phyloP scores from a whole-genome alignment of 2,329 filamentous ascomycete species.

The Cladobotryum mycophilum region DNA sequence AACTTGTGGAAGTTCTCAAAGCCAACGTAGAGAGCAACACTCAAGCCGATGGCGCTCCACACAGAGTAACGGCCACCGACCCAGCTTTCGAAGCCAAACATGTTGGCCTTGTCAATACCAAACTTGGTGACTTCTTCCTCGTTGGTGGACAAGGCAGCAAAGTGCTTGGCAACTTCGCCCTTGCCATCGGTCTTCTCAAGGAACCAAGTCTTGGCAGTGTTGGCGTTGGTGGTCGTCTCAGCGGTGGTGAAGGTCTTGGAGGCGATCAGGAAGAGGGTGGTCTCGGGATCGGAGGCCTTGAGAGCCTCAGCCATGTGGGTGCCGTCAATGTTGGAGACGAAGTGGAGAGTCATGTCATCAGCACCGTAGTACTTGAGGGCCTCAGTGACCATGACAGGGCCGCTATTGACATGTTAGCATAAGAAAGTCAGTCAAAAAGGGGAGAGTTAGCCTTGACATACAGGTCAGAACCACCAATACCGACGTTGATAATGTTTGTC shows the following conservation, averaged over 20 bases:
- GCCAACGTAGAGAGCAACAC: conserved; percentile 89
- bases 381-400: conserved; percentile 98
- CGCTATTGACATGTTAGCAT: conserved; percentile 43
- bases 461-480: conserved; percentile 97
- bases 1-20: conserved; percentile 98
- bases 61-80: conserved; percentile 97
- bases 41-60: conserved; percentile 96
- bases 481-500: conserved; percentile 92
- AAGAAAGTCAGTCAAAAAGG: neutral
- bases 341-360: conserved; percentile 82
- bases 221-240: conserved; percentile 95
- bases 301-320: conserved; percentile 96
- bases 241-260: conserved; percentile 99
- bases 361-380: conserved; percentile 92
- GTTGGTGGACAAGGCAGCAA: conserved; percentile 96
- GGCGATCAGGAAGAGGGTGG: conserved; percentile 95
- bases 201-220: conserved; percentile 97
- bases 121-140: conserved; percentile 95
- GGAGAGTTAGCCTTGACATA: conserved; percentile 42
- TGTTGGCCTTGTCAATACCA: conserved; percentile 97
- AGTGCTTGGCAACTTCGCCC: conserved; percentile 95
- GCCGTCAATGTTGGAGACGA: conserved; percentile 99
- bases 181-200: conserved; percentile 69
- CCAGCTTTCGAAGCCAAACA: conserved; percentile 99
- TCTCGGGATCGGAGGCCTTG: conserved; percentile 83